A percentile compares a stretch with the other conserved stretches of the same genome.
Evolutionary conservation across 73 alveolate genomes (phyloP).

Genomic region (Durusdinium trenchii): DNA sequence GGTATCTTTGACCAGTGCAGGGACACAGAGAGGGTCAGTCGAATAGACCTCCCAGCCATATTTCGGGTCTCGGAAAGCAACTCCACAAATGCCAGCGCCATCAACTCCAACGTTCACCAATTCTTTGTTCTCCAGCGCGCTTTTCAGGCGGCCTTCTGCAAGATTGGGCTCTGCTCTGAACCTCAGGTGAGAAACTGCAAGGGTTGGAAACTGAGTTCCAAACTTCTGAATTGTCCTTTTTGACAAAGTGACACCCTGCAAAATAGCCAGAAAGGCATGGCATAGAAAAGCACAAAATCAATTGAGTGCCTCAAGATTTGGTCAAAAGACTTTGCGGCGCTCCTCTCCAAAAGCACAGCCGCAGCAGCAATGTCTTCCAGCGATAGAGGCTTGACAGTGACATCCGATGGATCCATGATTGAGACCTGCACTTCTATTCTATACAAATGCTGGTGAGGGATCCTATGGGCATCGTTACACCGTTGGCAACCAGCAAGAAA

Average conservation of each 20-base stretch:
- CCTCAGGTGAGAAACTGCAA: not conserved
- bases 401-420: not conserved
- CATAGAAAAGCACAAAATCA: no score
- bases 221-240: not conserved
- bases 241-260: no score
- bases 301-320: not conserved
- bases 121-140: slow-evolving; percentile 9
- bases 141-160: slow-evolving; percentile 22
- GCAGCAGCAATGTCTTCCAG: not conserved
- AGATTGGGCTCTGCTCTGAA: not conserved
- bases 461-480: no score
- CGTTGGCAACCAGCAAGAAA: no score
- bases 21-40: not conserved
- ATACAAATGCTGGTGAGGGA: no score
- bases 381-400: not conserved
- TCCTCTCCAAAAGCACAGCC: not conserved
- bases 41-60: slow-evolving; percentile 34
- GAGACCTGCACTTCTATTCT: no score
- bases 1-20: not conserved
- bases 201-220: not conserved
- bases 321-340: not conserved
- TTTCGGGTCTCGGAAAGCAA: not conserved
- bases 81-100: not conserved
- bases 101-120: not conserved
- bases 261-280: no score